A percentile compares a stretch with the other conserved stretches of the same genome.
Evolutionary conservation across 164 flowering plant species (phyloP).

Genomic region (Protea cynaroides): DNA sequence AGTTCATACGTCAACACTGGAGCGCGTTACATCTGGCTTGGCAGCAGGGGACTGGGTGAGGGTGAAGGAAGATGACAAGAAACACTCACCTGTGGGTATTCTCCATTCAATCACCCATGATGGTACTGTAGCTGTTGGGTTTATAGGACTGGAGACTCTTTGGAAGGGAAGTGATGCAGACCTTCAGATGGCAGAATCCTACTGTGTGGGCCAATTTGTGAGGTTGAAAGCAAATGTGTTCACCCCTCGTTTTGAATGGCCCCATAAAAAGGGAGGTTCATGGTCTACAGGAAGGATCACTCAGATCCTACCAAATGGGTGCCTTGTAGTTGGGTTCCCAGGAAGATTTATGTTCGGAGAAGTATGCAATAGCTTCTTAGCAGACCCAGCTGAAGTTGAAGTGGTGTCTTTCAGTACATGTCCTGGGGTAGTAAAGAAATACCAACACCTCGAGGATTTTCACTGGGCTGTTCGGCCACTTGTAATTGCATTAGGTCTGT

Average conservation of each 20-base stretch:
- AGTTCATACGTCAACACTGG: conserved; percentile 52
- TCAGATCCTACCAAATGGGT: conserved; percentile 52
- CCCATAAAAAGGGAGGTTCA: conserved; percentile 44
- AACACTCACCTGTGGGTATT: conserved; percentile 77
- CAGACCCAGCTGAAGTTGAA: conserved; percentile 93
- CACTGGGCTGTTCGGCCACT: conserved; percentile 95
- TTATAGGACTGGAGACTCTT: conserved; percentile 66
- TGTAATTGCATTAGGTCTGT: conserved; percentile 61
- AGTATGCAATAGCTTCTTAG: conserved; percentile 35
- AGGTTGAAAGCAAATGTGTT: conserved; percentile 55
- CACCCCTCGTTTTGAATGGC: conserved; percentile 86
- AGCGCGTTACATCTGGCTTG: conserved; percentile 73
- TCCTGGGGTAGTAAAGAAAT: conserved; percentile 57
- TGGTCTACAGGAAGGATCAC: conserved; percentile 74
- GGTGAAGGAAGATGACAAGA: conserved; percentile 55
- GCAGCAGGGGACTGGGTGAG: conserved; percentile 94
- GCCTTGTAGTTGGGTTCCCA: conserved; percentile 71
- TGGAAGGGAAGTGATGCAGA: conserved; percentile 69
- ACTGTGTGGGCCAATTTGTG: conserved; percentile 72
- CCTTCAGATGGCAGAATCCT: conserved; percentile 79
- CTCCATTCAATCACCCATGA: conserved; percentile 71
- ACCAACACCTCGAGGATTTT: conserved; percentile 87
- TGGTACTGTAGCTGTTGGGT: conserved; percentile 60
- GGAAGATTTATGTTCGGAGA: conserved; percentile 49
- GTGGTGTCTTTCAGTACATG: conserved; percentile 52